A percentile compares a stretch with the other conserved stretches of the same genome.
Conservation (phyloP, 1,284 basidiomycete species). For the Marasmius fiardii region DNA sequence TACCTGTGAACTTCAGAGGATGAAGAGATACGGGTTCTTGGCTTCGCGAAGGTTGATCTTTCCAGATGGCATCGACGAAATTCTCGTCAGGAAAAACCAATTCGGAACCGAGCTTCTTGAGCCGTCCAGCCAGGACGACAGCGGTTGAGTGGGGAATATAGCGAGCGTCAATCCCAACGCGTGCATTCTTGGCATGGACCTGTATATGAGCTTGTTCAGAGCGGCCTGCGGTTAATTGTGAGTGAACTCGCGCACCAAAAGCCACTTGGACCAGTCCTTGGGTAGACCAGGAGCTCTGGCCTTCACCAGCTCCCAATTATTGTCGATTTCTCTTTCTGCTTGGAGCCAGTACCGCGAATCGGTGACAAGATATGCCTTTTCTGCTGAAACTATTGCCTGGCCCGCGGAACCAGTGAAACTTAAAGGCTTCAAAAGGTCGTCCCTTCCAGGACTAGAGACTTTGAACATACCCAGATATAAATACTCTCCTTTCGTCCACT, state of each 20-base stretch:
- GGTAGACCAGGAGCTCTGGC: constrained; percentile 59
- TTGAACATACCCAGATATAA: constrained; percentile 70
- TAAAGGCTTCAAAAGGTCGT: background rate
- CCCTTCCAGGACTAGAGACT: background rate
- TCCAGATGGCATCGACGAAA: constrained; percentile 85
- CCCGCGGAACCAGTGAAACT: constrained; percentile 88
- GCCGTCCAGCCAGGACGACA: constrained; percentile 49
- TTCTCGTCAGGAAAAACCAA: constrained; percentile 74
- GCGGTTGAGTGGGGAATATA: constrained; percentile 79
- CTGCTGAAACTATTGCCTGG: constrained; percentile 70
- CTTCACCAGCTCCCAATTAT: constrained; percentile 74
- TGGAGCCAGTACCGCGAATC: constrained; percentile 92
- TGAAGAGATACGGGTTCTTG: constrained; percentile 74
- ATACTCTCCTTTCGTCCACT: constrained; percentile 80
- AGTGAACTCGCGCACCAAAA: constrained; percentile 43
- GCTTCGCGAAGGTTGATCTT: constrained; percentile 66
- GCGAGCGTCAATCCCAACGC: constrained; percentile 87
- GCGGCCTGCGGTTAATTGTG: background rate
- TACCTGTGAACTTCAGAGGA: constrained; percentile 70
- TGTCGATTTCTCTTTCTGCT: constrained; percentile 73
- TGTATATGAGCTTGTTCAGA: background rate
- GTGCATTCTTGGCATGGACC: constrained; percentile 5
- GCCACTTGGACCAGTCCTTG: constrained; percentile 78
- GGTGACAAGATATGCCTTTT: constrained; percentile 73
- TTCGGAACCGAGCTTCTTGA: constrained; percentile 53